Conservation (phyloP, 768 basidiomycete species). For the Coprinopsis cinerea region DNA sequence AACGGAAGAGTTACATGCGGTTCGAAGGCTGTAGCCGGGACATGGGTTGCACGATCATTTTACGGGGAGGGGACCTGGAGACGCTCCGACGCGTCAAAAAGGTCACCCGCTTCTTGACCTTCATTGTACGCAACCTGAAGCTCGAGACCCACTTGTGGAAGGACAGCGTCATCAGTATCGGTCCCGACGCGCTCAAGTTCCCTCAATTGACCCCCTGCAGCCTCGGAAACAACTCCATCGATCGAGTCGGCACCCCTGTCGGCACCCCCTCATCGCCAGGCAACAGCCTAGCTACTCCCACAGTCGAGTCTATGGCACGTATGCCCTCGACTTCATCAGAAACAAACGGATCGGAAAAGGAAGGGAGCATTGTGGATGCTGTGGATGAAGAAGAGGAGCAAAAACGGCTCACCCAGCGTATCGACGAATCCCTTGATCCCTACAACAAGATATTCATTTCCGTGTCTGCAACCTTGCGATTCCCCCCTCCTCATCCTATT, state of each 20-base stretch:
- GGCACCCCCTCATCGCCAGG: constrained; percentile 3
- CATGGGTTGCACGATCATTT: constrained; percentile 89
- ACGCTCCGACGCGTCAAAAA: constrained; percentile 84
- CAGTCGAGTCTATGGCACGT: neutral
- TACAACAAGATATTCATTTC: constrained; percentile 88
- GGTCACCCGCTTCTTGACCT: constrained; percentile 86
- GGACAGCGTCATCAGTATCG: constrained; percentile 76
- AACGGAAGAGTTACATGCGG: constrained; percentile 93
- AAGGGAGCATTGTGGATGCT: constrained; percentile 26
- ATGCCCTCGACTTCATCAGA: neutral
- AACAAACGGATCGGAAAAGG: neutral
- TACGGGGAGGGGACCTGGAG: constrained; percentile 82
- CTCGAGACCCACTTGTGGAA: constrained; percentile 94
- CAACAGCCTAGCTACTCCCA: constrained; percentile 4
- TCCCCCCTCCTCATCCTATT: constrained; percentile 88
- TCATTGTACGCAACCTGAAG: constrained; percentile 90
- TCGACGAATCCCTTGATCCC: constrained; percentile 76
- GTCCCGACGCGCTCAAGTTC: no score
- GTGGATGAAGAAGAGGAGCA: constrained; percentile 69
- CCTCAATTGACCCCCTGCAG: no score
- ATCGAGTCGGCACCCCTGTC: no score
- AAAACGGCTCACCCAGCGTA: constrained; percentile 63
- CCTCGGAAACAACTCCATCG: no score
- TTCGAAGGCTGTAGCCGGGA: constrained; percentile 94
- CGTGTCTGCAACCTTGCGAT: constrained; percentile 86